Evolutionary conservation across 2,329 filamentous ascomycete species (phyloP).

Genomic region (Neocucurbitaria cava): DNA sequence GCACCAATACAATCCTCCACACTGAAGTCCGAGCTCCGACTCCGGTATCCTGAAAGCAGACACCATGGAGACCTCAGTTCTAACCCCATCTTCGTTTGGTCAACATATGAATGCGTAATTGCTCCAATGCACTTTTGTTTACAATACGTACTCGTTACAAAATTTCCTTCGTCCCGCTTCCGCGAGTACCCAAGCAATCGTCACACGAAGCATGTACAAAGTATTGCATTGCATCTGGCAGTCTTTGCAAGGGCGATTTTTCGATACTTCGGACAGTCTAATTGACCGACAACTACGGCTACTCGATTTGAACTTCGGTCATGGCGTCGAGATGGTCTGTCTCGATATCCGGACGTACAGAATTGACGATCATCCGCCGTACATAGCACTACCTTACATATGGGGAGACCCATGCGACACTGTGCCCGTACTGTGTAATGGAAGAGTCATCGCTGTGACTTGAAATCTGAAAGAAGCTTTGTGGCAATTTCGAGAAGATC

Average conservation of each 20-base stretch:
- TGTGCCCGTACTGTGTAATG: neutral
- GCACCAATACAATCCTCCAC: no score
- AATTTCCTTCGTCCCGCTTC: no score
- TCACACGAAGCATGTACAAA: no score
- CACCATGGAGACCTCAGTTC: no score
- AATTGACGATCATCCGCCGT: neutral
- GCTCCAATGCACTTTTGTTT: no score
- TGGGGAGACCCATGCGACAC: neutral
- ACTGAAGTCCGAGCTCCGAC: no score
- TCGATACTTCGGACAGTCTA: neutral
- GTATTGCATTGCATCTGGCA: no score
- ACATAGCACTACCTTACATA: neutral
- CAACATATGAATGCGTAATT: no score
- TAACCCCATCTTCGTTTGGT: no score
- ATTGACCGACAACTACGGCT: neutral
- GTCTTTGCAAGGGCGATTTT: neutral
- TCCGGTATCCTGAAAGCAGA: no score
- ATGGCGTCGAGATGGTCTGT: neutral
- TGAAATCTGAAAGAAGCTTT: conserved; percentile 1
- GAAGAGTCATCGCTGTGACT: neutral
- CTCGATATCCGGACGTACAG: neutral
- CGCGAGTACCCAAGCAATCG: no score
- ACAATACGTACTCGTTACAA: no score
- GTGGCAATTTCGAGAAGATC: neutral
- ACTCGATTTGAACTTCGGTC: neutral